Evolutionary conservation across 164 flowering plant species (phyloP), one percentile per base, ranked within the genome.

Genomic region (Pachysandra terminalis): DNA sequence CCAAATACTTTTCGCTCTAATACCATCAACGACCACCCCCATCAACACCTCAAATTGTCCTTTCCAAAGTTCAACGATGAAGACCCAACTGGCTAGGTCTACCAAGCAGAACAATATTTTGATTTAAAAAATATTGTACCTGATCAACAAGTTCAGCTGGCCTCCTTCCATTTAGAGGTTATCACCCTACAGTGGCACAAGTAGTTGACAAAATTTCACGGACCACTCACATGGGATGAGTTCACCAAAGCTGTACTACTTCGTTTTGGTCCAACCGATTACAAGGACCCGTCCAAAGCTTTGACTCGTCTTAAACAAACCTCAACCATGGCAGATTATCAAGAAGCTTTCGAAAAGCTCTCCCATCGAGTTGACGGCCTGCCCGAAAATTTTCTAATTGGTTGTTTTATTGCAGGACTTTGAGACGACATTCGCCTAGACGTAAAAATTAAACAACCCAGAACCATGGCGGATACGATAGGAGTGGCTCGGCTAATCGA

Each of bases 341-440:
- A 63, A 24, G 35, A 48, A 48, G 22, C 9, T 12, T 63, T 63
- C 21, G 28, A 63, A 63, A 45, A 48, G 21, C 56, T 63, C 12
- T 48, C 32, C 10, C 55, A 63, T 15, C 56, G 55, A 23, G 35
- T 48, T 48, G 37, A 63, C n/a, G 35, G 19, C 55, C 35, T 49
- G 0, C 66, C 35, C 15, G 56, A 63, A 17, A 25, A 0, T 23
- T 63, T 64, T 52, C 57, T 64, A 4, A 28, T 64, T 48, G 57
- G 67, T 24, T 64, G 57, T 52, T 64, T 64, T 19, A 64, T 64
- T 48, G 35, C 56, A 13, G 35, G 56, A 16, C 56, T 64, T 8
- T n/a, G 57, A 17, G 57, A 64, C 7, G 67, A 64, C 21, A 51
- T 64, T 64, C 67, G 35, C 56, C 8, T 64, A 26, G 67, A 51